These are phyloP conservation scores for Cyphellophora attinorum DNA, from an alignment of 2,329 filamentous ascomycete genomes.

Conservation along the genomic window DNA sequence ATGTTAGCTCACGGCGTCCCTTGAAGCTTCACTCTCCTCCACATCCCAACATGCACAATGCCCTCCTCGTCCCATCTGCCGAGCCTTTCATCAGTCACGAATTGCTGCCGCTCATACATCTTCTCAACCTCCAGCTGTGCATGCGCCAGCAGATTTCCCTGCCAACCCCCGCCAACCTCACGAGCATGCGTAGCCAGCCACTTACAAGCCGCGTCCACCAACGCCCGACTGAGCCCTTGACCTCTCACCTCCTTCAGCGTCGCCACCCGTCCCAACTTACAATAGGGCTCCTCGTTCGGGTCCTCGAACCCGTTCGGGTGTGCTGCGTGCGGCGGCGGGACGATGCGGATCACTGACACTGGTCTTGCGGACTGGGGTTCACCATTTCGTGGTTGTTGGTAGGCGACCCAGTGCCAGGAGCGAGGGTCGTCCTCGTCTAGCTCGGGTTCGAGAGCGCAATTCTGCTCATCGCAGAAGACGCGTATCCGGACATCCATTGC, in stretches of 20 bases:
- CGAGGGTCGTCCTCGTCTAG: slow-evolving; percentile 71
- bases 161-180: slow-evolving; percentile 46
- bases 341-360: slow-evolving; percentile 68
- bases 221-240: slow-evolving; percentile 51
- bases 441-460: slow-evolving; percentile 55
- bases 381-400: slow-evolving; percentile 50
- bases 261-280: slow-evolving; percentile 73
- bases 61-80: slow-evolving; percentile 76
- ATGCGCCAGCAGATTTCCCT: slow-evolving; percentile 68
- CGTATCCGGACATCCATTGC: slow-evolving; percentile 48
- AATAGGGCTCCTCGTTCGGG: slow-evolving; percentile 53
- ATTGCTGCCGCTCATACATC: slow-evolving; percentile 65
- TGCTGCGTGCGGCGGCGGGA: slow-evolving; percentile 67
- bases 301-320: slow-evolving; percentile 35
- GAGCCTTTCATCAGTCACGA: slow-evolving; percentile 61
- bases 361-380: slow-evolving; percentile 40
- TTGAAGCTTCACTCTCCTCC: slow-evolving; percentile 33
- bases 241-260: slow-evolving; percentile 58
- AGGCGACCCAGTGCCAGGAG: slow-evolving; percentile 82
- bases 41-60: slow-evolving; percentile 82
- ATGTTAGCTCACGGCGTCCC: slow-evolving; percentile 74
- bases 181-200: slow-evolving; percentile 57
- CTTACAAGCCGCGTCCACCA: slow-evolving; percentile 58
- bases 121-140: slow-evolving; percentile 58
- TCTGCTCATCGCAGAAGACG: slow-evolving; percentile 51